A percentile compares a stretch with the other conserved stretches of the same genome.
phyloP scores from a whole-genome alignment of 2,329 filamentous ascomycete genomes.

The Dendrostoma leiphaemia region DNA sequence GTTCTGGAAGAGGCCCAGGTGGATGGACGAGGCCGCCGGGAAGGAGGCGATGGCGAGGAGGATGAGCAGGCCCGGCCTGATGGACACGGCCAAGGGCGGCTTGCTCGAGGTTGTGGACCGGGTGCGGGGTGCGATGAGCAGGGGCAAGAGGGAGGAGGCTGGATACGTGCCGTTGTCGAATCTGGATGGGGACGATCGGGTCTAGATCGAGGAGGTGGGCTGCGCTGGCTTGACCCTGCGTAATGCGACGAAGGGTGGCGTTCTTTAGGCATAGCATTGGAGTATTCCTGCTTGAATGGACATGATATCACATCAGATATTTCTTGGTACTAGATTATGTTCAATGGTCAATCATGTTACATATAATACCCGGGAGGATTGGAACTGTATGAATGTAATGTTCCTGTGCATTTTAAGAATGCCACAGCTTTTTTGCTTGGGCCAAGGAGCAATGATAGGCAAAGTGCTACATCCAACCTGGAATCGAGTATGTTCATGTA shows the following conservation, averaged over 20 bases:
- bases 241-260: too few relatives aligned
- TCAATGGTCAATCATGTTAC: too few relatives aligned
- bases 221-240: background rate
- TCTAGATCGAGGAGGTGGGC: background rate
- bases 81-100: slow-evolving; percentile 40
- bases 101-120: slow-evolving; percentile 38
- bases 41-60: slow-evolving; percentile 49
- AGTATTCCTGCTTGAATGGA: background rate
- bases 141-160: slow-evolving; percentile 42
- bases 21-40: slow-evolving; percentile 75
- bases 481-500: too few relatives aligned
- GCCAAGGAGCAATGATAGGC: too few relatives aligned
- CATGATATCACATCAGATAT: background rate
- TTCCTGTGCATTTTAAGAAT: too few relatives aligned
- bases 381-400: too few relatives aligned
- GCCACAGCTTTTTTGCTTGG: too few relatives aligned
- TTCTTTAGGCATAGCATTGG: background rate
- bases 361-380: too few relatives aligned
- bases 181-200: slow-evolving; percentile 38
- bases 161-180: slow-evolving; percentile 60
- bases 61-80: slow-evolving; percentile 38
- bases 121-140: slow-evolving; percentile 29
- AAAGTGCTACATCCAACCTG: too few relatives aligned
- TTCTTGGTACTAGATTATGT: background rate
- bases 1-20: slow-evolving; percentile 78